Evolutionary conservation across 2,329 filamentous ascomycete species (phyloP).

Genomic region (Aureobasidium sp.): DNA sequence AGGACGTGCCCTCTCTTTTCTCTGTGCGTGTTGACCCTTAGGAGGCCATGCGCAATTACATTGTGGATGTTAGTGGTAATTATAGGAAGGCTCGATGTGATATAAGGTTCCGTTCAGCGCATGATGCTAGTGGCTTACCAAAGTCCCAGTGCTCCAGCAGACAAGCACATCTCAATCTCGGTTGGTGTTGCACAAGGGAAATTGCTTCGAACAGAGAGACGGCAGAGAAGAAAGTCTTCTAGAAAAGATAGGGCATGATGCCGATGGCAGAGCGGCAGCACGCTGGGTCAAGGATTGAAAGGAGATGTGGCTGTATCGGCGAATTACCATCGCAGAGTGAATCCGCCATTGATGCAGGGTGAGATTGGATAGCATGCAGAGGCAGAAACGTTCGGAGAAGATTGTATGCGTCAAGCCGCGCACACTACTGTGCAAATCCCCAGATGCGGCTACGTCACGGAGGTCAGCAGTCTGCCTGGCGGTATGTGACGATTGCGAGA

Average conservation of each 20-base stretch:
- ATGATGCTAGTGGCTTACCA: constrained; percentile 10
- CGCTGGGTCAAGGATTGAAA: not conserved
- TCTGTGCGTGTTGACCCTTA: not conserved
- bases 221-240: not conserved
- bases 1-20: constrained; percentile 4
- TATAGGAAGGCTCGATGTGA: not conserved
- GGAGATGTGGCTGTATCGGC: constrained; percentile 2
- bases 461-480: not conserved
- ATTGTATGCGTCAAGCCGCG: not conserved
- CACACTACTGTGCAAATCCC: not conserved
- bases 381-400: not conserved
- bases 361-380: constrained; percentile 2
- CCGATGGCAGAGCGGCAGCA: not conserved
- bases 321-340: constrained; percentile 1
- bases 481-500: not conserved
- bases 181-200: constrained; percentile 9
- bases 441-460: not conserved
- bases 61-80: not conserved
- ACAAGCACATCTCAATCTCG: constrained; percentile 11
- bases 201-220: constrained; percentile 6
- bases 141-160: not conserved
- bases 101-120: constrained; percentile 7
- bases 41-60: not conserved
- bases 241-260: constrained; percentile 1
- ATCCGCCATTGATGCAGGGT: constrained; percentile 5